Base-by-base conservation (phyloP, 306 rosid genomes). In the Vigna mungo region DNA sequence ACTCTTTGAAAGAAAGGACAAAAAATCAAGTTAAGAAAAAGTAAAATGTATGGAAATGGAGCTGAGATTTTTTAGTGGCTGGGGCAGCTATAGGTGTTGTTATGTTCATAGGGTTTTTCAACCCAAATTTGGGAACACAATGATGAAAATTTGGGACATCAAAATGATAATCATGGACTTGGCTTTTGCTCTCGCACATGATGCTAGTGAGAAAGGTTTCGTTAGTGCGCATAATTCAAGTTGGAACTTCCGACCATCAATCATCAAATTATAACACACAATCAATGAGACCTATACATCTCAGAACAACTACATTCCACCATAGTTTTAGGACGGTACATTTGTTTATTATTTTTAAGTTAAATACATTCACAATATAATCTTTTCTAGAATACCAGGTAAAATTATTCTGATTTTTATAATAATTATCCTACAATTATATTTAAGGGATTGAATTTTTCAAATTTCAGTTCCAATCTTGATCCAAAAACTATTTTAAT, bases 151-250 rank as follows among this genome's bases (percentile, higher is more conserved):
- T 7, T 14, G 17, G 39, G 56, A 49, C 44, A 70, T 30, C 65
- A 58, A 67, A n/a, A 63, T 60, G 23, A 30, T 39, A 43, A 4
- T 41, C 18, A 76, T 69, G 36, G 14, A 51, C 30, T 13, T 52
- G 66, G 63, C 73, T 71, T 72, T 68, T 76, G 78, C 82, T 53
- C 82, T 53, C 48, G 37, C 81, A 70, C 67, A 81, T 61, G 73
- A 70, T 76, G 43, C 67, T 3, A 69, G 27, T 52, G 36, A 52
- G 52, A 76, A 81, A 60, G 66, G 16, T 44, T 47, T 4, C 30
- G 37, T 69, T 34, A 13, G 53, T 51, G 71, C 20, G 56, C 64
- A 46, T 67, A 55, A 32, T 72, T 80, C 36, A 25, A 54, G 53
- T 14, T 66, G 37, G 55, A 47, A 32, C 54, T 23, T 74, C 34